Evolutionary conservation across 768 basidiomycete genomes (phyloP), one percentile per base, ranked within the genome.

Genomic region (Auricularia auricula-judae): DNA sequence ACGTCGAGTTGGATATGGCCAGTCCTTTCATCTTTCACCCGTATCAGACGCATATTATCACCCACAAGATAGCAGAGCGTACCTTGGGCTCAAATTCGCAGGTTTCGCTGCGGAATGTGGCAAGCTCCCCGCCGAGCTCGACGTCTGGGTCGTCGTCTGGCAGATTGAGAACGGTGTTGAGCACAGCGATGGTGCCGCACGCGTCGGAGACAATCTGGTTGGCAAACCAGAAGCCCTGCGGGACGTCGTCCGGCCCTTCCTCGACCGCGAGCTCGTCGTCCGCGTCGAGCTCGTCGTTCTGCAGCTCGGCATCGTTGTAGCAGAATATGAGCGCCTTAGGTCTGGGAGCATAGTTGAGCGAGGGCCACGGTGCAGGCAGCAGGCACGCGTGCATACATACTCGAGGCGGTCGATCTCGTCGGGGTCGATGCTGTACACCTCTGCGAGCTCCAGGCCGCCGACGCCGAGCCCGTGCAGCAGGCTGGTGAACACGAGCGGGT

Each of bases 171-270:
- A 83, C 68, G 18, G 86, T 81, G 67, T 86, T 87, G 4, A 87
- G 73, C 10, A 87, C 77, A 0, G 85, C 85, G 68, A 81, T 82
- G 0, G 84, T 83, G 7, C 84, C 84, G 69, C 86, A 87, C 3
- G 85, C 84, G 68, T 87, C 84, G 68, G 83, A 80, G 72, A 80
- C 84, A 33, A 87, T 78, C 71, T 87, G 86, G 71, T 86, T 84
- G 10, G 85, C 85, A 67, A 86, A 87, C 85, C 85, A 87, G 8
- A 87, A 80, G 34, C 73, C 76, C 65, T 82, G 80, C 2, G 84
- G 59, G 8, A 87, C 80, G 10, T 44, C 80, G 10, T 81, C 80
- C 2, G 84, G 79, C 70, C 85, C 82, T 35, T 79, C 66, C 34
- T 70, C 65, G 68, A 80, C 81, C 2, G 75, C 70, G 4, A 79